Conservation (phyloP, 768 basidiomycete genomes). For the Mycena leptocephala region DNA sequence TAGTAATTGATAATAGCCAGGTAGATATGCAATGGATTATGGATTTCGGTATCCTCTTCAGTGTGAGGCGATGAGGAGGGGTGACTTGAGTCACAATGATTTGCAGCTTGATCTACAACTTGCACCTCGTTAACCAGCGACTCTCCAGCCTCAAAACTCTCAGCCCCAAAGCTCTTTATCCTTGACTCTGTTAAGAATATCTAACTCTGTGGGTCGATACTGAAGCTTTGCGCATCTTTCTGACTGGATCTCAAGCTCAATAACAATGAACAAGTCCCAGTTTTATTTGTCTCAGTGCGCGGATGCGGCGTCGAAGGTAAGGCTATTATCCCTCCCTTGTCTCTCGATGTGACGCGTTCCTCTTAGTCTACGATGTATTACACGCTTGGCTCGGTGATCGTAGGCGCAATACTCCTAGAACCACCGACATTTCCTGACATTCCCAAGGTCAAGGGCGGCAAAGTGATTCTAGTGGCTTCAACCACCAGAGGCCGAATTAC, state of each 20-base stretch:
- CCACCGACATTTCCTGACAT: not conserved
- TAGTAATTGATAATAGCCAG: not conserved
- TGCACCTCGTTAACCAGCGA: slow-evolving; percentile 37
- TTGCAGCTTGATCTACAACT: slow-evolving; percentile 37
- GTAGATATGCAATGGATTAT: slow-evolving; percentile 13
- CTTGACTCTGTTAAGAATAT: slow-evolving; percentile 22
- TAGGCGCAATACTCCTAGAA: not conserved
- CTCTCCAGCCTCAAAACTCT: slow-evolving; percentile 9
- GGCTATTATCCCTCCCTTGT: not conserved
- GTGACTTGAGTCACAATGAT: slow-evolving; percentile 28
- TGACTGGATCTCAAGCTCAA: not conserved
- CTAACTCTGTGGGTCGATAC: slow-evolving; percentile 48
- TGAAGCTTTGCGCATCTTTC: not conserved
- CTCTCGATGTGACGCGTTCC: not conserved
- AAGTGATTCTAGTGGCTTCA: slow-evolving; percentile 68
- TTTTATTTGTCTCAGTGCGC: slow-evolving; percentile 68
- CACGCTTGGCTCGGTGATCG: slow-evolving; percentile 61
- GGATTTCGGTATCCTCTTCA: not conserved
- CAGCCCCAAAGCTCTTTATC: slow-evolving; percentile 20
- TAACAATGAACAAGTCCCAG: slow-evolving; percentile 64
- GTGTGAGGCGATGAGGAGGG: not conserved
- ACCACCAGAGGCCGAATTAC: slow-evolving; percentile 70
- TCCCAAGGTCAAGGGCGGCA: slow-evolving; percentile 66
- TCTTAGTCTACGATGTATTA: slow-evolving; percentile 61
- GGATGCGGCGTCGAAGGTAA: slow-evolving; percentile 62